Evolutionary conservation across 805 yeast species (phyloP), one percentile per base, ranked within the genome.

Genomic region (Saccharomycopsis olivae): DNA sequence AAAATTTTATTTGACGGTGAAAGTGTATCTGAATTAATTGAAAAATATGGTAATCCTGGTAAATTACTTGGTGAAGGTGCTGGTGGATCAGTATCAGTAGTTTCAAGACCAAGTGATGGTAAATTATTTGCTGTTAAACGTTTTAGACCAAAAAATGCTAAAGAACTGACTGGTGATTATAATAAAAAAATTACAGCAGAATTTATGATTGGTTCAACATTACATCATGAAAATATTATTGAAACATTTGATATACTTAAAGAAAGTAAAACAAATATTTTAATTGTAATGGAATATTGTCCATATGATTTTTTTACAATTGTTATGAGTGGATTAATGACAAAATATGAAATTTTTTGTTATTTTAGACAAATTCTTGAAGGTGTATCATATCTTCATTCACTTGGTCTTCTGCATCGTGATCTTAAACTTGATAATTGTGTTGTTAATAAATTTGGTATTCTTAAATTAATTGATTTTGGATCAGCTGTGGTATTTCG

Each of bases 271-370:
- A 77, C 75, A 49, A 76, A 82, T 44, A 82, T 79, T 57, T 78
- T 70, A 51, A 87, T 83, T 60, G 80, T 83, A 29, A 83, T 83
- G 94, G 92, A 83, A 57, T 83, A 80, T 53, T 81, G 87, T 43
- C 92, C 89, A 19, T 71, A 76, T 31, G 94, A 83, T 61, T 81
- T 83, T 57, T 83, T 83, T 54, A 86, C 88, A 0, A 85, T 83
- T 36, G 94, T 83, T 15, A 83, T 83, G 94, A 78, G 86, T 4
- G 88, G 88, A 16, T 69, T 75, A 51, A 81, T 83, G 89, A 68
- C 83, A 3, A 68, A 89, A 51, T 77, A 77, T 39, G 94, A 83
- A 56, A 80, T 82, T 47, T 82, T 81, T 53, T 83, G 94, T 56
- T 83, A 86, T 54, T 64, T 83, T 41, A 80, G 76, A 55, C 94